Evolutionary conservation across 495 filamentous ascomycete species (phyloP).

Genomic region (Aspergillus ostianus): DNA sequence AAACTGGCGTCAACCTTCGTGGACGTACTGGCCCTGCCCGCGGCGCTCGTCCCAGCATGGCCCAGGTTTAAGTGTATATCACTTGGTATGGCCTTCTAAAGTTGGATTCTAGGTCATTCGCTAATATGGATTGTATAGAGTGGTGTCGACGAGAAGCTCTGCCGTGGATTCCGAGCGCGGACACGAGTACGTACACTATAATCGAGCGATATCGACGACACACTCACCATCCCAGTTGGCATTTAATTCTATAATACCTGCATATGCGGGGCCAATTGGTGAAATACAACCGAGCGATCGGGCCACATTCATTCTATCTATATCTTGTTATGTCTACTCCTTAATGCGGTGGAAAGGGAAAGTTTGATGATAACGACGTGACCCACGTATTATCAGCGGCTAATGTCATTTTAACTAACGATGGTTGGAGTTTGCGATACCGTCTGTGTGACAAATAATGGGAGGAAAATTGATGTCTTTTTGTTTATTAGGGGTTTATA

Average conservation of each 20-base stretch:
- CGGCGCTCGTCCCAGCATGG: slow-evolving; percentile 55
- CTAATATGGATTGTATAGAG: background rate
- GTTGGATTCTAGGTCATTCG: background rate
- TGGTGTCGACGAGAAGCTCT: background rate
- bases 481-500: too few relatives aligned
- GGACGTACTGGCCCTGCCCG: slow-evolving; percentile 39
- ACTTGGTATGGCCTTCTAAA: background rate
- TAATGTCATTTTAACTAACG: background rate
- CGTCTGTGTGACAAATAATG: background rate
- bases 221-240: background rate
- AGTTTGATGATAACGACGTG: background rate
- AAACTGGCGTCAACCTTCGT: slow-evolving; percentile 39
- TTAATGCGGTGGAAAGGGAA: background rate
- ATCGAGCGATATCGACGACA: too few relatives aligned
- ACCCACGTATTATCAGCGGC: background rate
- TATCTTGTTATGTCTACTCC: background rate
- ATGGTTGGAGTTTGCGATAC: background rate
- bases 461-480: background rate
- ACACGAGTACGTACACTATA: background rate
- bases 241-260: background rate
- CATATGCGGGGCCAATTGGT: background rate
- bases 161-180: background rate
- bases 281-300: background rate
- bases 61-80: slow-evolving; percentile 54
- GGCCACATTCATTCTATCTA: background rate